Evolutionary conservation across 305 asterid genomes (phyloP).

Genomic region (Caryopteris hybrid): DNA sequence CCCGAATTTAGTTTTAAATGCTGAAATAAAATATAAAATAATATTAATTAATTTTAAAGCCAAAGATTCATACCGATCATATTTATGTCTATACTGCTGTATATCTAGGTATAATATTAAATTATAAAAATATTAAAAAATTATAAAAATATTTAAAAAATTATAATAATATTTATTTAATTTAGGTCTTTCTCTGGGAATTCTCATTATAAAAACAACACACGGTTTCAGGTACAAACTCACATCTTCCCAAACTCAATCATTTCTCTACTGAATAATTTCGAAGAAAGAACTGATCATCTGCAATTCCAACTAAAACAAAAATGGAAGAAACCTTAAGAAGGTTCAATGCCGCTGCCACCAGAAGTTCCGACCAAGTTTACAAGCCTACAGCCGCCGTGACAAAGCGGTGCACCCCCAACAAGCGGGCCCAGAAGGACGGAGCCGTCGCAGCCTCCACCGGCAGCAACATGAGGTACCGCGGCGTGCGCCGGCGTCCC

Average conservation of each 20-base stretch:
- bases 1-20: too few relatives aligned
- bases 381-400: conserved; percentile 15
- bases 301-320: background rate
- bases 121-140: too few relatives aligned
- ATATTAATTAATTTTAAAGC: too few relatives aligned
- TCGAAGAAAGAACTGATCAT: too few relatives aligned
- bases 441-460: background rate
- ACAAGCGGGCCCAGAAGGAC: conserved; percentile 45
- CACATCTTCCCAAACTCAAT: conserved; percentile 1
- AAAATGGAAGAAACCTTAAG: conserved; percentile 54
- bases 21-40: too few relatives aligned
- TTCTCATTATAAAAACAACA: conserved; percentile 18
- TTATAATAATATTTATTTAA: background rate
- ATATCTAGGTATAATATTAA: too few relatives aligned
- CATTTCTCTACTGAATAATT: conserved; percentile 9
- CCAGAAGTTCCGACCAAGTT: conserved; percentile 20
- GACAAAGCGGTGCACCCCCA: conserved; percentile 34
- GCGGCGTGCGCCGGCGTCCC: conserved; percentile 89
- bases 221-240: conserved; percentile 4
- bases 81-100: too few relatives aligned
- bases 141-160: too few relatives aligned
- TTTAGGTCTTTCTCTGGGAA: background rate
- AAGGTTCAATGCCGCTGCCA: conserved; percentile 39
- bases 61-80: too few relatives aligned
- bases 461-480: conserved; percentile 41